Base-by-base conservation (phyloP, 2,329 filamentous ascomycete species). In the Ophiosphaerella korrae region DNA sequence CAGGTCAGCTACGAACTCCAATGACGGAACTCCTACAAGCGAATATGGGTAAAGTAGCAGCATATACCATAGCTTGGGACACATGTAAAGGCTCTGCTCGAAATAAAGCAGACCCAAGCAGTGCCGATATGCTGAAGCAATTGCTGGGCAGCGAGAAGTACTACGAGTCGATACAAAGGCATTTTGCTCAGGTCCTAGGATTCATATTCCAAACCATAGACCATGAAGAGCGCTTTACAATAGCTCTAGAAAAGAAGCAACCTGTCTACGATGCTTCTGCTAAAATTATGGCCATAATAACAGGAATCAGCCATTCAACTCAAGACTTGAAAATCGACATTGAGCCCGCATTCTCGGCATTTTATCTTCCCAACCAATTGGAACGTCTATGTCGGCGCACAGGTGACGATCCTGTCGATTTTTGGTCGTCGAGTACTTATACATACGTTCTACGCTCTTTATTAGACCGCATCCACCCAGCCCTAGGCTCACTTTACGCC, bases 331-430 rank as follows among this genome's bases (percentile, higher is more conserved):
- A 91, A 3, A 79, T 87, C 9, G 90, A 88, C 48, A 92, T 96
- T 60, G 92, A 97, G 64, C 94, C 94, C 3, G 87, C 85, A 45
- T 97, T 97, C 75, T 88, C 84, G 59, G 87, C 88, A 24, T 91
- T 87, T 60, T 89, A 88, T 63, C 79, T 99, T 3, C 78, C 88
- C 9, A 84, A 88, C 53, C 86, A 94, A 64, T 80, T 97, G 18
- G 81, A 88, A 12, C 85, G 91, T 49, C 76, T 97, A n/a, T 95
- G 89, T 66, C 84, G 83, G 57, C 83, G 87, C 39, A 88, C 87
- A 2, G 64, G 55, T 11, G 83, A 85, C 16, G 84, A 91, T 40
- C 74, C 85, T 34, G 75, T 77, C 45, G 80, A 73, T 5, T 80
- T 96, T 11, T 96, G 91, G 89, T 90, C 86, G 0, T 84, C 91